Conservation (phyloP, 257 asterid species). For the Ilex aquifolium region DNA sequence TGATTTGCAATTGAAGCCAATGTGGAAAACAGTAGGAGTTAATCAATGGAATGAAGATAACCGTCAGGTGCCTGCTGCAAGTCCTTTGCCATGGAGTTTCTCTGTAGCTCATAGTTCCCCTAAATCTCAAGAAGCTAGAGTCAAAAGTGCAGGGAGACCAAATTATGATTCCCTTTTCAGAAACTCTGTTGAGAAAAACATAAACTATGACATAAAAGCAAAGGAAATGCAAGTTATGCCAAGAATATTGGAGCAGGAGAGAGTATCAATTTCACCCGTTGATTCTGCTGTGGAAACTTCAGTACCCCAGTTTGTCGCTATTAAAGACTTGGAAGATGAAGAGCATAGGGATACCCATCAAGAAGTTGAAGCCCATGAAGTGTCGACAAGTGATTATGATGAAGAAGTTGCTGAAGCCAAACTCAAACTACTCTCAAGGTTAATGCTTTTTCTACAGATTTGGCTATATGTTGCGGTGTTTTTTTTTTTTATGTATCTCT, state of each 20-base stretch:
- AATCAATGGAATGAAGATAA: constrained; percentile 24
- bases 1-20: constrained; percentile 19
- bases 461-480: constrained; percentile 11
- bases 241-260: constrained; percentile 32
- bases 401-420: constrained; percentile 73
- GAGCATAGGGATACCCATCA: constrained; percentile 25
- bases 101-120: constrained; percentile 23
- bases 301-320: constrained; percentile 23
- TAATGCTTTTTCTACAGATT: constrained; percentile 12
- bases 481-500: constrained; percentile 6
- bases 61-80: constrained; percentile 31
- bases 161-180: constrained; percentile 33
- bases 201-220: constrained; percentile 26
- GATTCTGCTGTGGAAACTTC: constrained; percentile 35
- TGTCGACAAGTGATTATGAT: constrained; percentile 36
- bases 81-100: constrained; percentile 28
- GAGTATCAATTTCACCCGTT: constrained; percentile 19
- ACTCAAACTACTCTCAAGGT: constrained; percentile 84
- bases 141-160: constrained; percentile 33
- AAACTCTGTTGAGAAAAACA: constrained; percentile 44
- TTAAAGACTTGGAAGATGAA: constrained; percentile 43
- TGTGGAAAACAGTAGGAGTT: constrained; percentile 13
- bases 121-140: constrained; percentile 25
- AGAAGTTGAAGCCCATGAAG: constrained; percentile 49
- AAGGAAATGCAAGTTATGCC: constrained; percentile 25